Conservation (phyloP, 371 early-diverging fungal species). For the Homolaphlyctis polyrhiza region DNA sequence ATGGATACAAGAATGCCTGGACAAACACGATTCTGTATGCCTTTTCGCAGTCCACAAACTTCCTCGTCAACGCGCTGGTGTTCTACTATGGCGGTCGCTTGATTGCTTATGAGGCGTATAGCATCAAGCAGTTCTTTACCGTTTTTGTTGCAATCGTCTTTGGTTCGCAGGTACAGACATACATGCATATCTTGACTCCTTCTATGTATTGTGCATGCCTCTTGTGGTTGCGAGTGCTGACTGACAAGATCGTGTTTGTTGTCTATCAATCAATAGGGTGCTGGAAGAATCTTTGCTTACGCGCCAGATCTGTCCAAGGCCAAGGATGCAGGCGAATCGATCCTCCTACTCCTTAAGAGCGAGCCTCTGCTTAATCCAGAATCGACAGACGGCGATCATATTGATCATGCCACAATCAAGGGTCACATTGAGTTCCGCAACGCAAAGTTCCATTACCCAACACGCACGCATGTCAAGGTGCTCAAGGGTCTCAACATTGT, state of each 20-base stretch:
- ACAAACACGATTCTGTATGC: conserved; percentile 29
- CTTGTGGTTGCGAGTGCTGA: no score
- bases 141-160: conserved; percentile 32
- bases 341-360: conserved; percentile 67
- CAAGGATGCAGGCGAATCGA: conserved; percentile 71
- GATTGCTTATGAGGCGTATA: conserved; percentile 7
- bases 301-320: conserved; percentile 70
- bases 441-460: background rate
- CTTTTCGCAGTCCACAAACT: conserved; percentile 19
- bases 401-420: background rate
- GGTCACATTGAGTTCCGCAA: conserved; percentile 14
- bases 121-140: conserved; percentile 20
- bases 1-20: conserved; percentile 26
- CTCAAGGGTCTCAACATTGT: conserved; percentile 11
- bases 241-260: no score
- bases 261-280: no score
- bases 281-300: conserved; percentile 21
- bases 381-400: background rate
- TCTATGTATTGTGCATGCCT: no score
- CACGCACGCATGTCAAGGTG: background rate
- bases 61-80: conserved; percentile 32
- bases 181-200: no score
- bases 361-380: background rate
- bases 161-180: conserved; percentile 22
- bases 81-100: conserved; percentile 34